Evolutionary conservation across 2,329 filamentous ascomycete species (phyloP).

Genomic region (Emergomyces orientalis): DNA sequence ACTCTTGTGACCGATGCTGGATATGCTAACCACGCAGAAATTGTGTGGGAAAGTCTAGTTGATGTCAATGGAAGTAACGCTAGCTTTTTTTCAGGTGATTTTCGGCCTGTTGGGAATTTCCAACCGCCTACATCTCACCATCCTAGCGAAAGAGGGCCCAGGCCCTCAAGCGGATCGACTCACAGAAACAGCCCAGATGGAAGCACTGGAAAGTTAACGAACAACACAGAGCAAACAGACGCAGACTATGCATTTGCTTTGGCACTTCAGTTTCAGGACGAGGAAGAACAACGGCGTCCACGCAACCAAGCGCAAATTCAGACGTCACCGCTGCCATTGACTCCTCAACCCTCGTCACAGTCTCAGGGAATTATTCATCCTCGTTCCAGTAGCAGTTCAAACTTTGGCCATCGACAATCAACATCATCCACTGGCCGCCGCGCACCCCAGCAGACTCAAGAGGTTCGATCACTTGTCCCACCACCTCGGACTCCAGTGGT

Average conservation of each 20-base stretch:
- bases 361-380: neutral
- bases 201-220: constrained; percentile 30
- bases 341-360: neutral
- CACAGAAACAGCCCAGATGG: neutral
- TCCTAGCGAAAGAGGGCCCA: constrained; percentile 23
- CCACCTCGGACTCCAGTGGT: constrained; percentile 31
- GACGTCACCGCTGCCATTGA: constrained; percentile 5
- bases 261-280: constrained; percentile 85
- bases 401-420: constrained; percentile 19
- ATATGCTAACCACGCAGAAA: constrained; percentile 75
- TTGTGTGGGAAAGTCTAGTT: constrained; percentile 90
- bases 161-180: constrained; percentile 7
- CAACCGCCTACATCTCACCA: constrained; percentile 22
- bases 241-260: constrained; percentile 75
- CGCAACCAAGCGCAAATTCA: constrained; percentile 19
- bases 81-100: constrained; percentile 84
- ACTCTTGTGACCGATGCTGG: constrained; percentile 89
- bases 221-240: constrained; percentile 57
- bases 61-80: constrained; percentile 77
- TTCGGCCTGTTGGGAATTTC: constrained; percentile 65
- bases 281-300: constrained; percentile 70
- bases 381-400: constrained; percentile 4
- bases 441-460: constrained; percentile 20
- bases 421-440: constrained; percentile 19
- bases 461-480: constrained; percentile 38